A percentile compares a stretch with the other conserved stretches of the same genome.
Evolutionary conservation across 495 filamentous ascomycete species (phyloP).

Genomic region (Clohesyomyces aquaticus): DNA sequence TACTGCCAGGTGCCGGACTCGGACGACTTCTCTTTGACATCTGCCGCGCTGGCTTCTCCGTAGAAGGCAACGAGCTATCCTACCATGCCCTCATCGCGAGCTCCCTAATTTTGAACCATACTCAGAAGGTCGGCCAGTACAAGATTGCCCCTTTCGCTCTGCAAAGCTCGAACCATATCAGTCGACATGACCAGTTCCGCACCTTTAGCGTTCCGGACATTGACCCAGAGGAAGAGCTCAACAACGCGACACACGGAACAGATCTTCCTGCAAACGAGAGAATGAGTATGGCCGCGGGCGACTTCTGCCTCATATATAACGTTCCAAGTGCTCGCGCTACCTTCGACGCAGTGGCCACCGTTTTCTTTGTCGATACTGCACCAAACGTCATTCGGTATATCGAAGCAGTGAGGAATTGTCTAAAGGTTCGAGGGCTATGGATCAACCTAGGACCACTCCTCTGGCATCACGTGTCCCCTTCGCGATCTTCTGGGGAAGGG

Average conservation of each 20-base stretch:
- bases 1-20: conserved; percentile 89
- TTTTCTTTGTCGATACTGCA: conserved; percentile 97
- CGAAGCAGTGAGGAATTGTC: conserved; percentile 74
- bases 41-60: conserved; percentile 69
- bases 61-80: conserved; percentile 94
- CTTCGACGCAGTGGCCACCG: conserved; percentile 83
- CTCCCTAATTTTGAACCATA: conserved; percentile 85
- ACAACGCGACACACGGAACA: conserved; percentile 41
- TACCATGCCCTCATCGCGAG: conserved; percentile 90
- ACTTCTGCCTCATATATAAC: conserved; percentile 79
- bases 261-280: conserved; percentile 50
- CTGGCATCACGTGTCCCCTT: conserved; percentile 68
- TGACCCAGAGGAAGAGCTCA: conserved; percentile 65
- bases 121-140: conserved; percentile 50
- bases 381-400: conserved; percentile 90
- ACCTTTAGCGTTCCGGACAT: conserved; percentile 75
- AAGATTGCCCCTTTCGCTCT: conserved; percentile 77
- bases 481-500: conserved; percentile 51
- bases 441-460: conserved; percentile 88
- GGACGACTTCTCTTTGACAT: conserved; percentile 87
- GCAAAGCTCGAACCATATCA: conserved; percentile 77
- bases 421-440: conserved; percentile 79
- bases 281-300: conserved; percentile 85
- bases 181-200: conserved; percentile 69
- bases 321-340: conserved; percentile 57